Percentiles rank a stretch among this genome's conserved stretches.
Conservation (phyloP, 2,329 filamentous ascomycete genomes). For the Colletotrichum destructivum region DNA sequence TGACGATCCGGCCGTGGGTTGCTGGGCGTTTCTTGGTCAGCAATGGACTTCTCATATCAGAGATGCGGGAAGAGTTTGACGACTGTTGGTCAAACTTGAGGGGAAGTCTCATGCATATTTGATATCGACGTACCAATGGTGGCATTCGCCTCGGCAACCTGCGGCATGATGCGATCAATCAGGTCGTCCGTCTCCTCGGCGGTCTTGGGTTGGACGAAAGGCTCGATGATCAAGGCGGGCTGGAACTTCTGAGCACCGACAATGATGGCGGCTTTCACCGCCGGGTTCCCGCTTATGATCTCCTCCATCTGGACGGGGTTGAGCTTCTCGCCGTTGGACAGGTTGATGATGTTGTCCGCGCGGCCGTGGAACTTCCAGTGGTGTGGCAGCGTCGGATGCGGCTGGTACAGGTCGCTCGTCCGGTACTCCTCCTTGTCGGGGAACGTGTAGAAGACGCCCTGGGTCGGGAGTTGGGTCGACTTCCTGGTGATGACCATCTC, state of each 20-base stretch:
- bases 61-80: background rate
- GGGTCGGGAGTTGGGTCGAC: conserved; percentile 52
- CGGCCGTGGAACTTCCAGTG: conserved; percentile 53
- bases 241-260: conserved; percentile 63
- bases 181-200: conserved; percentile 47
- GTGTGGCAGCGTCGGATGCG: conserved; percentile 55
- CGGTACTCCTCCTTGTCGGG: conserved; percentile 54
- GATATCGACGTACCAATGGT: conserved; percentile 21
- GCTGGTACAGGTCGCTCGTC: conserved; percentile 60
- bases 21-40: conserved; percentile 36
- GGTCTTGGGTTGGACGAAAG: conserved; percentile 48
- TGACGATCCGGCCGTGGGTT: conserved; percentile 61
- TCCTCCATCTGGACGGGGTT: conserved; percentile 62
- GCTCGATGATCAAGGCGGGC: conserved; percentile 64
- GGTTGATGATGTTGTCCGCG: conserved; percentile 60
- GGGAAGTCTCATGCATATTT: background rate
- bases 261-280: conserved; percentile 59
- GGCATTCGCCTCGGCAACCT: conserved; percentile 59
- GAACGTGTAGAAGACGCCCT: conserved; percentile 60
- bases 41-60: background rate
- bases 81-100: no score
- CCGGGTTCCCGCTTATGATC: conserved; percentile 55
- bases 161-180: conserved; percentile 61
- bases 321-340: conserved; percentile 66
- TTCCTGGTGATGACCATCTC: conserved; percentile 58